These are phyloP conservation scores for Asterochloris erici DNA, from an alignment of 139 green algal species.

Conservation along the genomic window DNA sequence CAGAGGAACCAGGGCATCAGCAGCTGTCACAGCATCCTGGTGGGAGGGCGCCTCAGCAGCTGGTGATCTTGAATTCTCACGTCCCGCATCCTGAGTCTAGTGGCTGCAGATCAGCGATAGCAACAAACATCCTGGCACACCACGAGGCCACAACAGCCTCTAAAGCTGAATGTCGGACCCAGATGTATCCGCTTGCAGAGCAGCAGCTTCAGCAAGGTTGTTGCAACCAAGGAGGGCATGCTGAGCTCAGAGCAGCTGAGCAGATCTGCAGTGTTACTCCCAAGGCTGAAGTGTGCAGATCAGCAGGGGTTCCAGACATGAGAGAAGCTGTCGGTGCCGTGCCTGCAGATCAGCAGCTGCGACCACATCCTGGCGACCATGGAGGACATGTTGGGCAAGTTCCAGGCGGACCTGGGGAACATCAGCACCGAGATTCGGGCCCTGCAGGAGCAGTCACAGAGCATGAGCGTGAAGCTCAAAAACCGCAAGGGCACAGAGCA, in stretches of 20 bases:
- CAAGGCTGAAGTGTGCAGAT: neutral
- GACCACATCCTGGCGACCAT: constrained; percentile 86
- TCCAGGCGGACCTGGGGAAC: constrained; percentile 79
- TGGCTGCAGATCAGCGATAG: too few relatives aligned
- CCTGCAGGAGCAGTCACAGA: constrained; percentile 79
- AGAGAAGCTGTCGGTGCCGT: neutral
- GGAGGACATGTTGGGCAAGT: constrained; percentile 84
- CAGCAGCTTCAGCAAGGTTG: constrained; percentile 78
- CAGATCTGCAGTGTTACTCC: neutral
- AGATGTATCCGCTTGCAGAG: constrained; percentile 54
- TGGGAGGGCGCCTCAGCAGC: too few relatives aligned
- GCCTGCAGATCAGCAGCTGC: constrained; percentile 78
- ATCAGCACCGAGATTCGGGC: constrained; percentile 75
- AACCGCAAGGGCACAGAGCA: constrained; percentile 75
- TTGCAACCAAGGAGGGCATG: constrained; percentile 80
- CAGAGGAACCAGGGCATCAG: too few relatives aligned
- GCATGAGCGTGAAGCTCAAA: constrained; percentile 82
- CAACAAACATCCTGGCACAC: too few relatives aligned
- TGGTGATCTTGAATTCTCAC: too few relatives aligned
- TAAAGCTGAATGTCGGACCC: too few relatives aligned
- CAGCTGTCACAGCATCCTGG: too few relatives aligned
- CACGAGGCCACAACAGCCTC: too few relatives aligned
- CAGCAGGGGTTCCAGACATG: neutral
- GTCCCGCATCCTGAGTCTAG: too few relatives aligned
- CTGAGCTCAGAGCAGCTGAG: constrained; percentile 36